These are phyloP conservation scores for Beauveria rudraprayagi DNA, from an alignment of 2,329 filamentous ascomycete genomes.

Conservation along the genomic window DNA sequence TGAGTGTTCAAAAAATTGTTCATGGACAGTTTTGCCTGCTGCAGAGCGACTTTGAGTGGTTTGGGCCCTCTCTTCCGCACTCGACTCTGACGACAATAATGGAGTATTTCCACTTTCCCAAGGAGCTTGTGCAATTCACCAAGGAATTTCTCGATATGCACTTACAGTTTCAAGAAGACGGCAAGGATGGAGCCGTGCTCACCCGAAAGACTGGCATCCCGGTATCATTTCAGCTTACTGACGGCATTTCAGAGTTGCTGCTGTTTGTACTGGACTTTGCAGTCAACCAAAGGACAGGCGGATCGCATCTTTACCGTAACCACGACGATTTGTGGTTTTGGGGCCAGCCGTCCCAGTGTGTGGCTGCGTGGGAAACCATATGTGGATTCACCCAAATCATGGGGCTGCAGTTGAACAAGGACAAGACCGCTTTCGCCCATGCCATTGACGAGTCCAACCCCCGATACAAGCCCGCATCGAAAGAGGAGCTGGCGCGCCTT, in stretches of 20 bases:
- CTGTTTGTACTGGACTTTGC: constrained; percentile 56
- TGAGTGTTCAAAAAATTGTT: constrained; percentile 3
- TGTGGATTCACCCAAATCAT: constrained; percentile 40
- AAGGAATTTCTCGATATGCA: constrained; percentile 31
- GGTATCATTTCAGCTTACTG: constrained; percentile 46
- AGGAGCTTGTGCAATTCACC: constrained; percentile 16
- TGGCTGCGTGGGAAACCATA: constrained; percentile 45
- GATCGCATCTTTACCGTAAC: constrained; percentile 46
- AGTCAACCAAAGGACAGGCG: constrained; percentile 46
- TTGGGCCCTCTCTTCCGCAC: constrained; percentile 50
- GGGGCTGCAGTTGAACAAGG: constrained; percentile 46
- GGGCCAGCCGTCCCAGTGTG: constrained; percentile 40
- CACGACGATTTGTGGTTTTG: constrained; percentile 61
- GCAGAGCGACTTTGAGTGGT: constrained; percentile 50
- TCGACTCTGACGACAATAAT: constrained; percentile 45
- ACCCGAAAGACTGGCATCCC: constrained; percentile 45
- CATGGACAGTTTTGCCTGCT: constrained; percentile 26
- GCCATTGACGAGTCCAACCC: constrained; percentile 15
- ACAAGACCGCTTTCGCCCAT: constrained; percentile 47
- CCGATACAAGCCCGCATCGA: background rate
- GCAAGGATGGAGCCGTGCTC: background rate
- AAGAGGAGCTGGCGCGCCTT: constrained; percentile 21
- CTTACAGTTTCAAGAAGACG: constrained; percentile 6
- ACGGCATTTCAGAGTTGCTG: constrained; percentile 47
- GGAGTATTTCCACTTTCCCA: constrained; percentile 45